These are phyloP conservation scores for Scleromitrula shiraiana DNA, from an alignment of 2,329 filamentous ascomycete species.

Conservation along the genomic window DNA sequence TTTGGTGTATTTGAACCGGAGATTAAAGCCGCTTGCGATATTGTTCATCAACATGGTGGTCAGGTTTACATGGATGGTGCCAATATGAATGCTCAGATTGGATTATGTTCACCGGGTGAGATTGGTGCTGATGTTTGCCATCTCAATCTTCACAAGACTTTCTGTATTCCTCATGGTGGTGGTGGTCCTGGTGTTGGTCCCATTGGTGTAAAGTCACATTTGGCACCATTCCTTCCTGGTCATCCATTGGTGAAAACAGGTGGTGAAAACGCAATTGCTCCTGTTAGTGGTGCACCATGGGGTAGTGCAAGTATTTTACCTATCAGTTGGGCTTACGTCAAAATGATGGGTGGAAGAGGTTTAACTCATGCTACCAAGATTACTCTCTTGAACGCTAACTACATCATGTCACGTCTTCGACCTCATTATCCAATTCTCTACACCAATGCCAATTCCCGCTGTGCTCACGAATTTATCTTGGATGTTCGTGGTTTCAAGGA, in stretches of 20 bases:
- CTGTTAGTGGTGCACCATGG: slow-evolving; percentile 75
- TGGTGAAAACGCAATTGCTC: slow-evolving; percentile 51
- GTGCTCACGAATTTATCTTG: slow-evolving; percentile 95
- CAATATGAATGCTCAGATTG: slow-evolving; percentile 98
- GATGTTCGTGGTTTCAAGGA: slow-evolving; percentile 82
- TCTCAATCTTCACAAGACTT: slow-evolving; percentile 96
- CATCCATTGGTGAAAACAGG: slow-evolving; percentile 54
- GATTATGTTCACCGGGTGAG: slow-evolving; percentile 86
- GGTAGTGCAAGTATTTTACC: slow-evolving; percentile 88
- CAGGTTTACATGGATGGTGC: slow-evolving; percentile 98
- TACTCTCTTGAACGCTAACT: slow-evolving; percentile 94
- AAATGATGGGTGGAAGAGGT: slow-evolving; percentile 80
- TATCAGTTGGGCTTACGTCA: slow-evolving; percentile 92
- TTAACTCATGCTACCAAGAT: slow-evolving; percentile 86
- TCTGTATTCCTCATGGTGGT: slow-evolving; percentile 94
- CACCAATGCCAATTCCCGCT: slow-evolving; percentile 79
- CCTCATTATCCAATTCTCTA: slow-evolving; percentile 88
- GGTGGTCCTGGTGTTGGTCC: slow-evolving; percentile 90
- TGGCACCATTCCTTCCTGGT: slow-evolving; percentile 64
- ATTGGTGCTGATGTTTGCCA: slow-evolving; percentile 97
- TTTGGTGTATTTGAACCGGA: slow-evolving; percentile 91
- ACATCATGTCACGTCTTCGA: slow-evolving; percentile 81
- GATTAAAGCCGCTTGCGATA: slow-evolving; percentile 74
- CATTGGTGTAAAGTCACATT: slow-evolving; percentile 81
- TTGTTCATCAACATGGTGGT: slow-evolving; percentile 81